Base-by-base conservation (phyloP, 1,284 basidiomycete genomes). In the Rhodotorula sp. region DNA sequence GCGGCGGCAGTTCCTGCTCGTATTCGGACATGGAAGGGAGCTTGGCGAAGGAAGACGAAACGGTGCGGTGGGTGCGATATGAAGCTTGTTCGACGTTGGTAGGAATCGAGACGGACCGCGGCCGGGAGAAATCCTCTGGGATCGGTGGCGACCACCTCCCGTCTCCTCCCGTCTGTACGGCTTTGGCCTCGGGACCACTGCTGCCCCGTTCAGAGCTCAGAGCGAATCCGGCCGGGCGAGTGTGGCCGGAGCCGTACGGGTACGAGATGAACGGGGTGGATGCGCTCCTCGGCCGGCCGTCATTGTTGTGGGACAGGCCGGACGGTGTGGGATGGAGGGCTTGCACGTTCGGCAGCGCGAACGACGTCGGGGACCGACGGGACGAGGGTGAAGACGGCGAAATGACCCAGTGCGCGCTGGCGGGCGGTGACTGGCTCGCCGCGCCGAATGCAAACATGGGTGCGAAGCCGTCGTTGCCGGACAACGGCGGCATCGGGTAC, bases 171-270 rank as follows among this genome's bases (percentile, higher is more conserved):
- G 26, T 14, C 24, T 15, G 37, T 18, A n/a, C 49, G 24, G 10
- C 49, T 10, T 53, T 30, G 53, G n/a, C 12, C 8, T 24, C 42
- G 1, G 3, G 42, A 15, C n/a, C 7, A 29, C 42, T 17, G 14
- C 66, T 54, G 15, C 60, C 37, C 0, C 69, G 58, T 45, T 71
- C 69, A 10, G 69, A 71, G 44, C 62, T 67, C 30, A 63, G 62
- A 10, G 66, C 66, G 33, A 71, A 71, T 12, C 69, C 66, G 0
- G 60, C 29, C 10, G 53, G 48, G 4, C 62, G 62, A 55, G 44
- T 15, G 12, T 48, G 14, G 22, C 15, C 10, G 24, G 24, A 10
- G 20, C 46, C 10, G 20, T 62, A 54, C 20, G 3, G 45, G 22
- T 30, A 48, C 12, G 33, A 30, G 22, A 24, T 48, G 55, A 58